Conservation (phyloP, 306 rosid genomes). For the Sicyos edulis region DNA sequence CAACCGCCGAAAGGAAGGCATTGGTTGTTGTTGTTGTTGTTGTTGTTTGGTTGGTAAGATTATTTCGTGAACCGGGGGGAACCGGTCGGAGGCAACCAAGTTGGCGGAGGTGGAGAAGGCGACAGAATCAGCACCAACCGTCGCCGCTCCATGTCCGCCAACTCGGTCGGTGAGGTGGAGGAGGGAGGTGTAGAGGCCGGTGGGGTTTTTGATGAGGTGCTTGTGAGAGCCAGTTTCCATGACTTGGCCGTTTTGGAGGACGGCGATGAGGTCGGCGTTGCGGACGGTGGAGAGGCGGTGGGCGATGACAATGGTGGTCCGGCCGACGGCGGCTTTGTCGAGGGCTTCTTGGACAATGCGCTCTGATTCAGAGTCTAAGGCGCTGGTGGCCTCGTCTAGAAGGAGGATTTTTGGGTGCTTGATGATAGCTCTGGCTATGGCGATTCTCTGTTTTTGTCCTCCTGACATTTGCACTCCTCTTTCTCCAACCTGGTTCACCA, state of each 20-base stretch:
- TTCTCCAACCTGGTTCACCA: constrained; percentile 62
- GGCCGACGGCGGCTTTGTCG: constrained; percentile 63
- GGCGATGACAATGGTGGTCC: constrained; percentile 80
- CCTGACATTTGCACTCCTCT: constrained; percentile 93
- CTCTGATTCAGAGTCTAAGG: constrained; percentile 80
- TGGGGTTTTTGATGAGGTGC: constrained; percentile 35
- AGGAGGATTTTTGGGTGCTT: constrained; percentile 65
- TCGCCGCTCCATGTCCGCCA: too few relatives aligned
- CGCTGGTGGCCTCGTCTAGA: constrained; percentile 88
- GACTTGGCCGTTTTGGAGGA: constrained; percentile 57
- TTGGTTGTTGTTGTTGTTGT: constrained; percentile 12
- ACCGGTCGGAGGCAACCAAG: constrained; percentile 30
- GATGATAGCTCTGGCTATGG: constrained; percentile 76
- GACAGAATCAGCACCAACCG: too few relatives aligned
- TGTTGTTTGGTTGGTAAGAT: background rate
- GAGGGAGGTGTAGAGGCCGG: constrained; percentile 51
- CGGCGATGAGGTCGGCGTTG: constrained; percentile 62
- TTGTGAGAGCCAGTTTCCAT: constrained; percentile 66
- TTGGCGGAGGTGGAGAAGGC: constrained; percentile 32
- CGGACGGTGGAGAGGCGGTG: constrained; percentile 74
- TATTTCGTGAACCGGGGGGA: constrained; percentile 20
- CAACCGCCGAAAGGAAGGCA: constrained; percentile 67
- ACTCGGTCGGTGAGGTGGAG: constrained; percentile 31
- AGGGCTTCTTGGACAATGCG: constrained; percentile 82
- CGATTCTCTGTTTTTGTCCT: constrained; percentile 90